Conservation (phyloP, 116 monocot species). For the Dioscorea cayenensis region DNA sequence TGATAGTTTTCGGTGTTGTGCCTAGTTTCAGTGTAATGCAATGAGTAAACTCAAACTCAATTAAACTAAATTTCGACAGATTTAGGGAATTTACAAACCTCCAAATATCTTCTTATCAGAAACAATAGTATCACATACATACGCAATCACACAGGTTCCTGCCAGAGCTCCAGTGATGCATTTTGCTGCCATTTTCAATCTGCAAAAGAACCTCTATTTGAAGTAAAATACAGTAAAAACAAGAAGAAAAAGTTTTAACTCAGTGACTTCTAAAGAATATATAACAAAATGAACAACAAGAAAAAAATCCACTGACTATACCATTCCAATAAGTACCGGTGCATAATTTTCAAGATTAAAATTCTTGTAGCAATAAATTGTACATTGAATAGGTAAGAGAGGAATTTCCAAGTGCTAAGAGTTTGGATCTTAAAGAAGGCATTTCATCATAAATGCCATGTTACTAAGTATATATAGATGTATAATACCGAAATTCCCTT, state of each 20-base stretch:
- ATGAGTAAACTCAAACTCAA: not conserved
- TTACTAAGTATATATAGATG: too few species aligned
- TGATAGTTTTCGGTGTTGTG: constrained; percentile 29
- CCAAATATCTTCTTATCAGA: constrained; percentile 38
- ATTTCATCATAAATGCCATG: too few species aligned
- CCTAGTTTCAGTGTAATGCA: constrained; percentile 9
- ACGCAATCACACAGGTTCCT: constrained; percentile 27
- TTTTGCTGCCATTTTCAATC: constrained; percentile 20
- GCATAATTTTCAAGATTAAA: too few species aligned
- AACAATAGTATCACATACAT: constrained; percentile 23
- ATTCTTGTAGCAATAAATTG: too few species aligned
- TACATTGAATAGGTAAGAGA: too few species aligned
- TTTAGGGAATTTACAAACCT: constrained; percentile 6
- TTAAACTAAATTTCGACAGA: not conserved
- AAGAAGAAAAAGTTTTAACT: not conserved
- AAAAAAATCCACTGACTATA: too few species aligned
- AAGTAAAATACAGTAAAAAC: not conserved
- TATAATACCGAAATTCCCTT: too few species aligned
- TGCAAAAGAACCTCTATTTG: not conserved
- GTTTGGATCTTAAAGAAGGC: too few species aligned
- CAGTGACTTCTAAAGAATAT: not conserved
- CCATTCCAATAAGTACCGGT: too few species aligned
- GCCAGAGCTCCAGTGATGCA: constrained; percentile 21
- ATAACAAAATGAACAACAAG: not conserved
- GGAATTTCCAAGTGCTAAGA: too few species aligned